A percentile compares a stretch with the other conserved stretches of the same genome.
Evolutionary conservation across 108 stramenopile species (phyloP).

Genomic region (Ochromonas danica): DNA sequence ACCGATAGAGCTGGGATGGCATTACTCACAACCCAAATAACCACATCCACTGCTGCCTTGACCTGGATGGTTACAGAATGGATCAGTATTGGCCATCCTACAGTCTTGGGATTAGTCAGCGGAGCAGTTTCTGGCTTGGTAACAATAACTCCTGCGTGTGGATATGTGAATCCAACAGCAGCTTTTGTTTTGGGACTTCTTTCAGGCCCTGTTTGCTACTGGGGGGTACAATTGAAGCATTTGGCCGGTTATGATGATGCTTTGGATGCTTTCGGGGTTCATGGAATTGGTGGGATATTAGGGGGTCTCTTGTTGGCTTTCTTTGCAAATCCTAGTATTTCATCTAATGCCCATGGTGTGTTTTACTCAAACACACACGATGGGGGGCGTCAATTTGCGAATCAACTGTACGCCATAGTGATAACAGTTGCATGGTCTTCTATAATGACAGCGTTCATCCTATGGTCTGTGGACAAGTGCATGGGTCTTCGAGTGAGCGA

Average conservation of each 20-base stretch:
- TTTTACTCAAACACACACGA: background rate
- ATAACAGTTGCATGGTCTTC: no score
- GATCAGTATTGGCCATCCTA: background rate
- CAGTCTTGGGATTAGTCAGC: conserved; percentile 5
- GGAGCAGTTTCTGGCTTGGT: conserved; percentile 24
- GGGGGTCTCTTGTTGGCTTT: conserved; percentile 2
- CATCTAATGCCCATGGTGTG: no score
- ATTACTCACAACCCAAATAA: background rate
- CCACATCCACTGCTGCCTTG: background rate
- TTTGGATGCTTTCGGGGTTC: conserved; percentile 33
- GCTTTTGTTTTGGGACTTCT: conserved; percentile 12
- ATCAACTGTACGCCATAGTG: background rate
- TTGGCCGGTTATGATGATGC: conserved; percentile 2
- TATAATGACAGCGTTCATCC: background rate
- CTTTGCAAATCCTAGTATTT: no score
- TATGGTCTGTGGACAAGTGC: background rate
- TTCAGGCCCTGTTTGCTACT: background rate
- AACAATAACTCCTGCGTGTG: conserved; percentile 18
- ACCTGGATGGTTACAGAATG: conserved; percentile 6
- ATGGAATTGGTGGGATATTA: conserved; percentile 20
- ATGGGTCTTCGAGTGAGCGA: background rate
- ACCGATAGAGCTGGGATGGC: conserved; percentile 1
- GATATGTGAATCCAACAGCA: conserved; percentile 1
- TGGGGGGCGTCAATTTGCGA: background rate
- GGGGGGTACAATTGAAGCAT: conserved; percentile 9